These are phyloP conservation scores for Ganoderma lucidum DNA, from an alignment of 1,284 basidiomycete species.

Conservation along the genomic window DNA sequence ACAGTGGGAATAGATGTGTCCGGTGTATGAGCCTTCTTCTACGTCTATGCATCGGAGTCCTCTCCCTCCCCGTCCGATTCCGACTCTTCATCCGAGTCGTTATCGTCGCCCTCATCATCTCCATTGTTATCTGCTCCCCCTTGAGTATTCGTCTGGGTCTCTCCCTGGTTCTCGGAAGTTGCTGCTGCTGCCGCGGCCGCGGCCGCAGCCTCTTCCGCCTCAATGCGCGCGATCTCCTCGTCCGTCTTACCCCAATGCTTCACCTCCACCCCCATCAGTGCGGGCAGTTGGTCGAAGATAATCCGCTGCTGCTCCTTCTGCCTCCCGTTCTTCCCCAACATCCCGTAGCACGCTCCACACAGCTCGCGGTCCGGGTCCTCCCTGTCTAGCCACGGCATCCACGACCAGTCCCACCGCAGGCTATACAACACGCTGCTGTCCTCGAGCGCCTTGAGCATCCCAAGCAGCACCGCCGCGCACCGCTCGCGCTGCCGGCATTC, in stretches of 20 bases:
- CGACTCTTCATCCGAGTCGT: not conserved
- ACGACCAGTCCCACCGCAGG: slow-evolving; percentile 9
- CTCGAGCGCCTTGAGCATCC: slow-evolving; percentile 24
- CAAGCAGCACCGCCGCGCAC: slow-evolving; percentile 12
- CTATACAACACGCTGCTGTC: slow-evolving; percentile 1
- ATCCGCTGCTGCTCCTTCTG: slow-evolving; percentile 16
- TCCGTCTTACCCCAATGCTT: slow-evolving; percentile 13
- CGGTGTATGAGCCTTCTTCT: not conserved
- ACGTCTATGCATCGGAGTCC: not conserved
- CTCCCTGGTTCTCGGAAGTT: not conserved
- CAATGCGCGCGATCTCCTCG: not conserved
- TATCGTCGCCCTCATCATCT: not conserved
- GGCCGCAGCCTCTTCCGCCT: not conserved
- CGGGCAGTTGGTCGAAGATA: slow-evolving; percentile 14
- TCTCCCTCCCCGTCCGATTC: not conserved
- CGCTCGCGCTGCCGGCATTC: not conserved
- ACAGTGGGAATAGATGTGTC: slow-evolving; percentile 1
- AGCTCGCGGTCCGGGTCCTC: slow-evolving; percentile 16
- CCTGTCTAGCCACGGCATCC: slow-evolving; percentile 16
- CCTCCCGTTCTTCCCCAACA: slow-evolving; percentile 12
- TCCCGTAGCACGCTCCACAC: slow-evolving; percentile 14
- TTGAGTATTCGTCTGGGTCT: not conserved
- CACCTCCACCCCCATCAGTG: slow-evolving; percentile 16
- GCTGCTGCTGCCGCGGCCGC: not conserved
- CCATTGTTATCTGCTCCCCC: not conserved